phyloP scores from a whole-genome alignment of 805 yeast genomes.

The Lachancea quebecensis region DNA sequence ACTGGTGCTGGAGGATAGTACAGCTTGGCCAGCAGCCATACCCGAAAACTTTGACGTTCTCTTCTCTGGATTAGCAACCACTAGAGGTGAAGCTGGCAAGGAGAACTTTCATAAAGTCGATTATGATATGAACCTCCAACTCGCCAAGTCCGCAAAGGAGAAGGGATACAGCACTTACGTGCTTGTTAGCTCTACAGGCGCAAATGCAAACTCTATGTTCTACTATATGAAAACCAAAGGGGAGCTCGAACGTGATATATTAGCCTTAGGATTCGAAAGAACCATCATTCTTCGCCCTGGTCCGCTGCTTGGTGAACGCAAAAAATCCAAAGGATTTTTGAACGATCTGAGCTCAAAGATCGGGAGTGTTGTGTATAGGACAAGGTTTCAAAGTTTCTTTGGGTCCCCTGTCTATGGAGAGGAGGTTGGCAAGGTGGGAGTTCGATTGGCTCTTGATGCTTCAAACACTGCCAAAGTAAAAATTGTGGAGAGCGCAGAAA shows the following conservation, averaged over 20 bases:
- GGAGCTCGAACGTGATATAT: constrained; percentile 60
- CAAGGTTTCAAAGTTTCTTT: constrained; percentile 28
- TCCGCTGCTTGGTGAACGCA: constrained; percentile 57
- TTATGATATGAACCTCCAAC: constrained; percentile 57
- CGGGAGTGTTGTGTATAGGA: constrained; percentile 30
- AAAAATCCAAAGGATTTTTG: constrained; percentile 33
- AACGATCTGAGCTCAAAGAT: constrained; percentile 31
- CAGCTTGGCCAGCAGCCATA: constrained; percentile 44
- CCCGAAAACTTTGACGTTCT: constrained; percentile 36
- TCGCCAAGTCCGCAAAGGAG: constrained; percentile 68
- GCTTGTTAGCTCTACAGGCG: constrained; percentile 61
- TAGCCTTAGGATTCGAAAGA: constrained; percentile 56
- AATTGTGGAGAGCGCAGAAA: constrained; percentile 28
- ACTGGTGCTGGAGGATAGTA: constrained; percentile 40
- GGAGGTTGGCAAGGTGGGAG: constrained; percentile 58
- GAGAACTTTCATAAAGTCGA: constrained; percentile 67
- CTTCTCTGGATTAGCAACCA: constrained; percentile 71
- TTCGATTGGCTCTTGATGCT: constrained; percentile 34
- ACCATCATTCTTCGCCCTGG: constrained; percentile 80
- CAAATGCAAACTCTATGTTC: constrained; percentile 48
- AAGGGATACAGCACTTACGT: constrained; percentile 64
- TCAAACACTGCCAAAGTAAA: constrained; percentile 22
- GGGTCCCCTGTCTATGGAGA: constrained; percentile 52
- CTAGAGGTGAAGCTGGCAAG: constrained; percentile 65
- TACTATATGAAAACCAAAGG: constrained; percentile 69